A percentile compares a stretch with the other conserved stretches of the same genome.
These are phyloP conservation scores for Malus domestica DNA, from an alignment of 306 rosid species.

Conservation along the genomic window ASM211411v1 NC_041802.1:29937501-29938000, in stretches of 20 bases:
- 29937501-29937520: too few relatives aligned
- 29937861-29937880: background rate
- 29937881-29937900: background rate
- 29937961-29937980: too few relatives aligned
- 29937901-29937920: background rate
- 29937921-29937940: background rate
- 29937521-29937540: too few relatives aligned
- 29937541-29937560: accelerated
- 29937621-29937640: background rate
- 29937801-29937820: background rate
- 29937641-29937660: background rate
- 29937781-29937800: background rate
- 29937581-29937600: too few relatives aligned
- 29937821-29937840: background rate
- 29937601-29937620: too few relatives aligned
- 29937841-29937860: background rate
- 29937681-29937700: background rate
- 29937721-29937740: background rate
- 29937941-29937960: background rate
- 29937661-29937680: background rate
- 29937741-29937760: background rate
- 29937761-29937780: too few relatives aligned
- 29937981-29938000: too few relatives aligned
- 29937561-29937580: too few relatives aligned
- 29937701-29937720: background rate